Conservation (phyloP, 1,284 basidiomycete genomes). For the Malassezia nana region DNA sequence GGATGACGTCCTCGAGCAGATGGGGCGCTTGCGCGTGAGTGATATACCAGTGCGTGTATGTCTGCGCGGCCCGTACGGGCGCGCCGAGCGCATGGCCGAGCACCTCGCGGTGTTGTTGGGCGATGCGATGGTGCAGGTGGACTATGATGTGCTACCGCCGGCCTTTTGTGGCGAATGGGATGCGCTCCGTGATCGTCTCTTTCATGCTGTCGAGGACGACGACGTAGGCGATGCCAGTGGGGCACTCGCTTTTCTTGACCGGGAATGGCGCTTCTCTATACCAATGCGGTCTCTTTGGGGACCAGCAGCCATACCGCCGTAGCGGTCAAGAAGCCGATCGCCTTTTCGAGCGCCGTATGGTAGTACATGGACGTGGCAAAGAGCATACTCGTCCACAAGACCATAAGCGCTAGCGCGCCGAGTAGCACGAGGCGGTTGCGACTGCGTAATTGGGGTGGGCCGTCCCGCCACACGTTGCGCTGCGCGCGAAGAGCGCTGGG, state of each 20-base stretch:
- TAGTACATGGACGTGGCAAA: constrained; percentile 80
- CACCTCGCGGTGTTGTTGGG: neutral
- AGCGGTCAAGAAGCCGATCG: constrained; percentile 58
- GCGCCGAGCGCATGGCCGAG: neutral
- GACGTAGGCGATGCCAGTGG: constrained; percentile 6
- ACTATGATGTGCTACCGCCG: neutral
- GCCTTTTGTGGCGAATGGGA: constrained; percentile 36
- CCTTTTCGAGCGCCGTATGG: constrained; percentile 76
- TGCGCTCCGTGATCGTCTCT: constrained; percentile 32
- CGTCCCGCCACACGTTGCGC: constrained; percentile 15
- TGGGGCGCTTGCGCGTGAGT: neutral
- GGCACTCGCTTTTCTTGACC: neutral
- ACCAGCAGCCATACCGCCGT: constrained; percentile 29
- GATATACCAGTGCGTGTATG: neutral
- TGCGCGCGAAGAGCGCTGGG: constrained; percentile 15
- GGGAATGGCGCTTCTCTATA: constrained; percentile 8
- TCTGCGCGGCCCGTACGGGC: neutral
- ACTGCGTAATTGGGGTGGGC: neutral
- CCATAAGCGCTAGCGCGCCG: constrained; percentile 54
- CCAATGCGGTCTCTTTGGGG: constrained; percentile 22
- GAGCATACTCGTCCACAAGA: constrained; percentile 64
- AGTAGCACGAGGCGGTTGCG: constrained; percentile 18
- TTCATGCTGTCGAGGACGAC: constrained; percentile 14
- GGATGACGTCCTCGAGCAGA: constrained; percentile 3
- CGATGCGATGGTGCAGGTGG: neutral